Base-by-base conservation (phyloP, 2,329 filamentous ascomycete genomes). In the Hypomyces perniciosus region DNA sequence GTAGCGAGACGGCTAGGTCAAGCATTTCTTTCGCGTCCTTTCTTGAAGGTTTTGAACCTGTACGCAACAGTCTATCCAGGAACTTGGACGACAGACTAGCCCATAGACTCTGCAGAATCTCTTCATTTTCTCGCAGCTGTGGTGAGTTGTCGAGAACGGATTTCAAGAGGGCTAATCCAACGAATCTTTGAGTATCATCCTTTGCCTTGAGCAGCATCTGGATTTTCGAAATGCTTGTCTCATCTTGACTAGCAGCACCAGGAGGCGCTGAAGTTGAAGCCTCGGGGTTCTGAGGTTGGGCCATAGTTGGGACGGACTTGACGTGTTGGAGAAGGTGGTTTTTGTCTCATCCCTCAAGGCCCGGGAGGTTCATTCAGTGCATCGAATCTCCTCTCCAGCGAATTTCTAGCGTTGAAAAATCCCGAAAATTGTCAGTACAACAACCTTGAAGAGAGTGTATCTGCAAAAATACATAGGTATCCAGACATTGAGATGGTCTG, bases 151-250 rank as follows among this genome's bases (percentile, higher is more conserved):
- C 83, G 31, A 88, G 72, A 9, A 84, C 67, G n/a, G 80, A 79
- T 59, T 83, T 85, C 46, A 87, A 72, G 26, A 87, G 72, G 1
- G 83, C 81, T 26, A 88, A 70, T 6, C 83, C 84, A 37, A 86
- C 83, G 57, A 88, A 86, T 59, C 81, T 77, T 20, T 81, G 80
- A 1, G 84, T 87, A 61, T 88, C 84, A 61, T 86, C 77, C 54
- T 80, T 82, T 48, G 78, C 67, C 48, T 71, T 70, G 33, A 88
- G 73, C 3, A 86, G 72, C 1, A 69, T 60, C 56, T 79, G 71
- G 48, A 85, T 76, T 58, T 78, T 78, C 46, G 74, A 66, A 46
- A 70, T 49, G 49, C 61, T 63, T 35, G 57, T 56, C 5, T 50
- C 46, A 26, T 51, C 53, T n/a, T 54, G 52, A 39, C 39, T 49